A percentile compares a stretch with the other conserved stretches of the same genome.
Evolutionary conservation across 2,329 filamentous ascomycete genomes (phyloP).

Genomic region (Amesomyces nigricolor): DNA sequence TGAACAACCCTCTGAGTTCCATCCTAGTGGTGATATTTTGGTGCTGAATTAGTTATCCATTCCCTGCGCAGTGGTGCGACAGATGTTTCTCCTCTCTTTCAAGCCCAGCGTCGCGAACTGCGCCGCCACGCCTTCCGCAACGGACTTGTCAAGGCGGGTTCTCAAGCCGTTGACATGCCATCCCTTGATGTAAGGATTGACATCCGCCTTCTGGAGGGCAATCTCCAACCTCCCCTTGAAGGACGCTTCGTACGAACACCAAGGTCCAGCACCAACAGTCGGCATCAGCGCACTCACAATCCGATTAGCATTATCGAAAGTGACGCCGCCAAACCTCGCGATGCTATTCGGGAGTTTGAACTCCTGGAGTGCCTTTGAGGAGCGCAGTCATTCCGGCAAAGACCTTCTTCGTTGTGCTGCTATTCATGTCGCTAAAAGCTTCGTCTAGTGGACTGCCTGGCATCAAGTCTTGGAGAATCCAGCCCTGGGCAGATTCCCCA

Average conservation of each 20-base stretch:
- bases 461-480: slow-evolving; percentile 32
- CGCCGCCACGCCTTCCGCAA: slow-evolving; percentile 25
- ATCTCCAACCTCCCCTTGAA: slow-evolving; percentile 27
- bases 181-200: slow-evolving; percentile 28
- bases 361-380: slow-evolving; percentile 30
- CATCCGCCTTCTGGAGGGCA: slow-evolving; percentile 27
- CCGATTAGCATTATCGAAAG: slow-evolving; percentile 29
- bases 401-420: slow-evolving; percentile 26
- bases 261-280: slow-evolving; percentile 30
- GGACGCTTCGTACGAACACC: slow-evolving; percentile 27
- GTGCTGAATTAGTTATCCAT: no score
- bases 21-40: no score
- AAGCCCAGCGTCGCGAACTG: slow-evolving; percentile 24
- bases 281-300: slow-evolving; percentile 32
- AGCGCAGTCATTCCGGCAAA: slow-evolving; percentile 30
- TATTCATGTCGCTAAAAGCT: slow-evolving; percentile 22
- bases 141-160: slow-evolving; percentile 29
- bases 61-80: no score
- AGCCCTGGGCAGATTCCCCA: slow-evolving; percentile 5
- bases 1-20: no score
- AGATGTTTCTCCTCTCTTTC: slow-evolving; percentile 24
- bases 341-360: slow-evolving; percentile 31
- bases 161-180: slow-evolving; percentile 30
- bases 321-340: slow-evolving; percentile 30
- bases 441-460: slow-evolving; percentile 26